Percentiles rank a stretch among this genome's conserved stretches.
phyloP scores from a whole-genome alignment of 495 filamentous ascomycete species.

The Neurospora hispaniola region DNA sequence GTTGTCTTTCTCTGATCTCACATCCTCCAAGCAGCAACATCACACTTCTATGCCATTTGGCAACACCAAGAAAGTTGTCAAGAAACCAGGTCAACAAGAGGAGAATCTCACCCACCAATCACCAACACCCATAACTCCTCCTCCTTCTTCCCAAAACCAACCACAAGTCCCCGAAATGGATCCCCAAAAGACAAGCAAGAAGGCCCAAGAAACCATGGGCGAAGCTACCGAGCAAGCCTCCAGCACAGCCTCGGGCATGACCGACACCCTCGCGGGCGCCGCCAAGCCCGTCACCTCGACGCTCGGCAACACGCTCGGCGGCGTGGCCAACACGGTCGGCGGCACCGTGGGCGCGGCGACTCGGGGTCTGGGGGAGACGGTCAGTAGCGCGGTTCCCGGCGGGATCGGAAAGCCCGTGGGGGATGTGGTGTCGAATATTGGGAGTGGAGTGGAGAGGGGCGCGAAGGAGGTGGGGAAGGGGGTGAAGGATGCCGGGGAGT shows the following conservation, averaged over 20 bases:
- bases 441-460: conserved; percentile 45
- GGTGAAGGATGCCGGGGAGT: conserved; percentile 53
- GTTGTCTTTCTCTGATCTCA: background rate
- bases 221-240: conserved; percentile 32
- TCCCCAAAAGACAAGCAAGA: conserved; percentile 3
- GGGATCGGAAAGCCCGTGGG: conserved; percentile 50
- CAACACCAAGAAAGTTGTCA: background rate
- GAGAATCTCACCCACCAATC: background rate
- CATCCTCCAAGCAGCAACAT: background rate
- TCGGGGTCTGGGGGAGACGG: conserved; percentile 50
- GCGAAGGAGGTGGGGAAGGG: conserved; percentile 42
- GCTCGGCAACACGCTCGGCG: conserved; percentile 33
- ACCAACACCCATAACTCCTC: background rate
- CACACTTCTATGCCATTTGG: background rate
- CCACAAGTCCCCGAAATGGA: background rate
- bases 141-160: background rate
- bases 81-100: background rate
- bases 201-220: background rate
- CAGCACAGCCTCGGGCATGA: conserved; percentile 39
- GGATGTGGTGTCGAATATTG: conserved; percentile 46
- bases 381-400: conserved; percentile 47
- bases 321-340: conserved; percentile 49
- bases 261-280: conserved; percentile 49
- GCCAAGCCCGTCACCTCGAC: conserved; percentile 48
- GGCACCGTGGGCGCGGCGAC: conserved; percentile 52